These are phyloP conservation scores for Leishmania martiniquensis DNA, from an alignment of 208 protist genomes.

Conservation along the genomic window DNA sequence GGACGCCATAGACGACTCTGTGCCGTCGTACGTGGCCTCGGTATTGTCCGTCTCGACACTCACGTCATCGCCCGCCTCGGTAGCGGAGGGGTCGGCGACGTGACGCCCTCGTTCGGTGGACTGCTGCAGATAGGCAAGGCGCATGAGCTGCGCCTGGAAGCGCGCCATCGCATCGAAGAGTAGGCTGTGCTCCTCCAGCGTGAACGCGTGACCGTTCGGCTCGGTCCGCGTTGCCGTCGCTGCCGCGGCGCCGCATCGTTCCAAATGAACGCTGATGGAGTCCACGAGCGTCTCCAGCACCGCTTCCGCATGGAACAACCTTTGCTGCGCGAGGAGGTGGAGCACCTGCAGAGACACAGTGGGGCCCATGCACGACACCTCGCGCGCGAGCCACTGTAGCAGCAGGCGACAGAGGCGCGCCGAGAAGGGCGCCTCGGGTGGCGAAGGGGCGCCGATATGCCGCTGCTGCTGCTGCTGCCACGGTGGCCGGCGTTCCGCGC, in stretches of 20 bases:
- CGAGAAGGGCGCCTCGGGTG: conserved; percentile 7
- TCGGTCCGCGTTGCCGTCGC: not conserved
- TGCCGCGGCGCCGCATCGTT: not conserved
- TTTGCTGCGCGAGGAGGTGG: conserved; percentile 69
- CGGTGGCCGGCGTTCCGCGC: not conserved
- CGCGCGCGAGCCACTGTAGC: conserved; percentile 47
- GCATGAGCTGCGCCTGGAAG: conserved; percentile 33
- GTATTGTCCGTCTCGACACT: not conserved
- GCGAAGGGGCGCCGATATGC: not conserved
- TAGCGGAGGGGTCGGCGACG: not conserved
- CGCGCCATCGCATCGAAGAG: conserved; percentile 64
- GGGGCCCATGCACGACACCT: conserved; percentile 33
- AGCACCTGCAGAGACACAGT: conserved; percentile 41
- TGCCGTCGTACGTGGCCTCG: not conserved
- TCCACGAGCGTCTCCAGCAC: conserved; percentile 69
- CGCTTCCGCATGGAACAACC: conserved; percentile 41
- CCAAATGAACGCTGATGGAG: conserved; percentile 41
- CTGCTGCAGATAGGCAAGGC: conserved; percentile 1
- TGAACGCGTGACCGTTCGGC: not conserved
- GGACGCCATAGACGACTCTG: not conserved
- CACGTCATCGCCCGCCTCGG: not conserved
- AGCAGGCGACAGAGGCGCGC: conserved; percentile 30
- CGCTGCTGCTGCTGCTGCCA: not conserved
- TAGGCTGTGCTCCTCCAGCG: conserved; percentile 22
- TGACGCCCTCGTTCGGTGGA: not conserved